Percentiles rank a stretch among this genome's conserved stretches.
These are phyloP conservation scores for Closterium sp. DNA, from an alignment of 139 green algal genomes.

Conservation along the genomic window DNA sequence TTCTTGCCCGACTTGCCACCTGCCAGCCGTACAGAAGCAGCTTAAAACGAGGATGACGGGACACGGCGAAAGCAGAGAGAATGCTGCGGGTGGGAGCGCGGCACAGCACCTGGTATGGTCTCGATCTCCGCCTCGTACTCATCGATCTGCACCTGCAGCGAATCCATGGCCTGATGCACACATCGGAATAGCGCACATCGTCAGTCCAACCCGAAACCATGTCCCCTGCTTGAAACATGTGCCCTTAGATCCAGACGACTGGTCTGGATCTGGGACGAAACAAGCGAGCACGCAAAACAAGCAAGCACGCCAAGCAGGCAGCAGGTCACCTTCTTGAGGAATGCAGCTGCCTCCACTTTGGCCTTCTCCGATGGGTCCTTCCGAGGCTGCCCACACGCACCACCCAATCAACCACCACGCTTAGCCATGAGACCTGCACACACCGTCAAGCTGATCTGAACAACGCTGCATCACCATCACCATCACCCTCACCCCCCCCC, in stretches of 20 bases:
- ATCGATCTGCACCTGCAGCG: conserved; percentile 72
- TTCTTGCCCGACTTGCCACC: conserved; percentile 15
- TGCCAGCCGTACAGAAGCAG: not conserved
- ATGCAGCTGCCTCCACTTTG: conserved; percentile 39
- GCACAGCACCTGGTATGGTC: conserved; percentile 30
- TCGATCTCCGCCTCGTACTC: conserved; percentile 92
- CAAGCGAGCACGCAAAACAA: too few relatives aligned
- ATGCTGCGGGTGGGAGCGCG: not conserved
- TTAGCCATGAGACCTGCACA: too few relatives aligned
- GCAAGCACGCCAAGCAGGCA: too few relatives aligned
- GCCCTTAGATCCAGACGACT: not conserved
- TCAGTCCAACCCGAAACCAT: not conserved
- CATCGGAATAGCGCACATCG: not conserved
- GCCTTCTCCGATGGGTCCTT: conserved; percentile 40
- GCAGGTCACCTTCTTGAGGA: conserved; percentile 41
- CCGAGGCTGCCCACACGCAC: conserved; percentile 29
- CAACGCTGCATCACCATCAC: not conserved
- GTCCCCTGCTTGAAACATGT: too few relatives aligned
- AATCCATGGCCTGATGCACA: conserved; percentile 32
- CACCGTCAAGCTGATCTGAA: too few relatives aligned
- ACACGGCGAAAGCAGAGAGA: too few relatives aligned
- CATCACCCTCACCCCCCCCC: not conserved
- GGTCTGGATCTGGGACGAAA: not conserved
- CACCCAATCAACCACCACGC: not conserved
- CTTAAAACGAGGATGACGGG: not conserved